Percentiles rank a stretch among this genome's conserved stretches.
These are phyloP conservation scores for Echium plantagineum DNA, from an alignment of 257 asterid genomes.

Conservation along the genomic window DNA sequence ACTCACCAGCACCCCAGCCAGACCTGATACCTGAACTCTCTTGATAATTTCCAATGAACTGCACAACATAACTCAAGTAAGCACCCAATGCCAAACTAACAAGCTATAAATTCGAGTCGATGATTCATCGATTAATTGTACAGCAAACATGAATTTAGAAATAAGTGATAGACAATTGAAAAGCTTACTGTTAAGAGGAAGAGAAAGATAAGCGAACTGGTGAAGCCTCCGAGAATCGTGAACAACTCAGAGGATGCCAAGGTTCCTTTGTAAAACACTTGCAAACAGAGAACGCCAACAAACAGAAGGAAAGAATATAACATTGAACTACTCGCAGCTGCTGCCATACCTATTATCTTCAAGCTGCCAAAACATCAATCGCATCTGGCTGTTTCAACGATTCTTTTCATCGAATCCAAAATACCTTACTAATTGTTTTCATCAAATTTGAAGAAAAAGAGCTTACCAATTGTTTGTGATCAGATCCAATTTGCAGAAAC, in stretches of 20 bases:
- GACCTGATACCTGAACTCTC: constrained; percentile 65
- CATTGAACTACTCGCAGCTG: constrained; percentile 79
- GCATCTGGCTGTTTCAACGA: too few species aligned
- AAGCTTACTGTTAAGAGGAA: constrained; percentile 49
- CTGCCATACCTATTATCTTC: constrained; percentile 44
- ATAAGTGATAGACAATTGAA: background rate
- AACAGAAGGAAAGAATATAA: constrained; percentile 65
- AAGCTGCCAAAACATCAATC: background rate
- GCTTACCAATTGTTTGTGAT: too few species aligned
- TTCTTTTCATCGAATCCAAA: too few species aligned
- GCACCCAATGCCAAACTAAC: background rate
- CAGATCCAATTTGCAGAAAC: too few species aligned
- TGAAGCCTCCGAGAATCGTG: constrained; percentile 90
- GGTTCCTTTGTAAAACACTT: constrained; percentile 64
- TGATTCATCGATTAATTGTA: too few species aligned
- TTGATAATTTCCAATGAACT: constrained; percentile 96
- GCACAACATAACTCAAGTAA: constrained; percentile 26
- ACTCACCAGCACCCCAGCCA: constrained; percentile 97
- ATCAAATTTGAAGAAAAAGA: too few species aligned
- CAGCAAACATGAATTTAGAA: background rate
- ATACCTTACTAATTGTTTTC: too few species aligned
- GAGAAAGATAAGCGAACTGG: constrained; percentile 75
- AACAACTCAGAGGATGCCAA: constrained; percentile 84
- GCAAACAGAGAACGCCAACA: constrained; percentile 63
- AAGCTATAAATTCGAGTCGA: too few species aligned